Percentiles rank a stretch among this genome's conserved stretches.
Evolutionary conservation across 768 basidiomycete species (phyloP).

Genomic region (Mycena alexandri): DNA sequence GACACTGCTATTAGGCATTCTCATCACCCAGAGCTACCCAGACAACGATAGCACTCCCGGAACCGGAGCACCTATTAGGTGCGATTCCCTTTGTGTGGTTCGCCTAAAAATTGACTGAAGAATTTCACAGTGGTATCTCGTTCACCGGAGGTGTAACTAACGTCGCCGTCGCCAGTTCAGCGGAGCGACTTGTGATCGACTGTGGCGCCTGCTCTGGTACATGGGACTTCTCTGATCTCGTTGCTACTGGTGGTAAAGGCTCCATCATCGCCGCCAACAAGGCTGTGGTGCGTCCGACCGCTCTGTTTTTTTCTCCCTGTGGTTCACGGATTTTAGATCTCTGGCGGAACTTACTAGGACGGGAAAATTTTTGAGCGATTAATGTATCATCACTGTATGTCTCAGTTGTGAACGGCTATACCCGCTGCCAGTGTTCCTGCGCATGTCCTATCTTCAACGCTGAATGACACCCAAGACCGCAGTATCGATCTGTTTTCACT

Average conservation of each 20-base stretch:
- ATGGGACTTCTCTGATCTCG: conserved; percentile 60
- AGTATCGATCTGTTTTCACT: too few relatives aligned
- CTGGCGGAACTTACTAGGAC: conserved; percentile 21
- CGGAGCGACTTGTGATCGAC: conserved; percentile 53
- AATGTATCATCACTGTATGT: background rate
- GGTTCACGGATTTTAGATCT: conserved; percentile 13
- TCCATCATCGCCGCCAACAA: conserved; percentile 37
- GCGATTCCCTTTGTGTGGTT: conserved; percentile 42
- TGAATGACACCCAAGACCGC: too few relatives aligned
- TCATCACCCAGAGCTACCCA: conserved; percentile 66
- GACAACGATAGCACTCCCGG: conserved; percentile 55
- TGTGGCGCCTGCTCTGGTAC: conserved; percentile 58
- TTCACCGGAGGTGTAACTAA: conserved; percentile 51
- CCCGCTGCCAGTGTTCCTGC: too few relatives aligned
- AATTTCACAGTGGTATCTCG: conserved; percentile 42
- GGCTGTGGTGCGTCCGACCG: conserved; percentile 19
- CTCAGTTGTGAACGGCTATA: background rate
- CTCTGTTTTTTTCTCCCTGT: background rate
- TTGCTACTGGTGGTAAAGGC: conserved; percentile 52
- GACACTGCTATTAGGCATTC: conserved; percentile 39
- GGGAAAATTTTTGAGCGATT: background rate
- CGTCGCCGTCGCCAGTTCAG: conserved; percentile 49
- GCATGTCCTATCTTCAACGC: too few relatives aligned
- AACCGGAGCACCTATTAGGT: conserved; percentile 53
- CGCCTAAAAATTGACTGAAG: background rate